phyloP scores from a whole-genome alignment of 2,329 filamentous ascomycete genomes.

The Aspergillus sp. region DNA sequence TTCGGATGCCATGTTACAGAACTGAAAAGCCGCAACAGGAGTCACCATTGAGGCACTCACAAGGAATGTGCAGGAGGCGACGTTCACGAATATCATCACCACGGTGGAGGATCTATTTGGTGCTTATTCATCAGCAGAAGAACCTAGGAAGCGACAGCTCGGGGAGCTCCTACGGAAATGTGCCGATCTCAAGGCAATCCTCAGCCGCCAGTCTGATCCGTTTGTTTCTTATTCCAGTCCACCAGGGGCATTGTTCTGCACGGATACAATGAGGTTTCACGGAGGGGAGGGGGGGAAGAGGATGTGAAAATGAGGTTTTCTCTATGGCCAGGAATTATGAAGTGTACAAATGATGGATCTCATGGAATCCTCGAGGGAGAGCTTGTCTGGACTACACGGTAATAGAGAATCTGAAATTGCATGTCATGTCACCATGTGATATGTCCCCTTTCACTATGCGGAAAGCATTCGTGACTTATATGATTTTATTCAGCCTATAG shows the following conservation, averaged over 20 bases:
- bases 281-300: slow-evolving; percentile 2
- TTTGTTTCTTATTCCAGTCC: background rate
- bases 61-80: no score
- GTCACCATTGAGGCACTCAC: no score
- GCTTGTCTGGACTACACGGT: slow-evolving; percentile 4
- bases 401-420: no score
- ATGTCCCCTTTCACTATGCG: no score
- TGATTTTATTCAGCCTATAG: no score
- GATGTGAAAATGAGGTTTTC: background rate
- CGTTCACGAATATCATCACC: background rate
- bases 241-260: background rate
- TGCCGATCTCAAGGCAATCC: background rate
- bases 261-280: background rate
- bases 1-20: no score
- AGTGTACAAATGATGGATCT: background rate
- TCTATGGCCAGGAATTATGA: slow-evolving; percentile 10
- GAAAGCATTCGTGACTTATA: no score
- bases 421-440: no score
- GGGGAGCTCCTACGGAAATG: slow-evolving; percentile 4
- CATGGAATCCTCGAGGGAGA: background rate
- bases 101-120: background rate
- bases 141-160: background rate
- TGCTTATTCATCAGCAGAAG: background rate
- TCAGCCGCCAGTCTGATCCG: background rate
- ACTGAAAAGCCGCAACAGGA: no score